A percentile compares a stretch with the other conserved stretches of the same genome.
Evolutionary conservation across 2,329 filamentous ascomycete genomes (phyloP).

Genomic region (Lachnum nothofagi): DNA sequence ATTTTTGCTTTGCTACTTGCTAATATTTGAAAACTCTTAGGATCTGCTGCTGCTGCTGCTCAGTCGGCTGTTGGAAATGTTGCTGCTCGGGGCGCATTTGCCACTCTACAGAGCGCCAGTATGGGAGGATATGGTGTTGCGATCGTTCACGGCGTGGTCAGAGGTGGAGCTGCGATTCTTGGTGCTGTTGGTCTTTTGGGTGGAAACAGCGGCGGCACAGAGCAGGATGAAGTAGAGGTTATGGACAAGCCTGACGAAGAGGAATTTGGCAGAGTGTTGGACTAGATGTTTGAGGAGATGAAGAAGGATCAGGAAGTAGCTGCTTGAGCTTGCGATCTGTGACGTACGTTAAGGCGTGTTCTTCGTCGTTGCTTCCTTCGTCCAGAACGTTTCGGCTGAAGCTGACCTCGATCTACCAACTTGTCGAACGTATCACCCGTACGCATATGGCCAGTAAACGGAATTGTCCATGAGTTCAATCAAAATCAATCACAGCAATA

Average conservation of each 20-base stretch:
- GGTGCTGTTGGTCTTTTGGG: not conserved
- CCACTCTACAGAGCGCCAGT: constrained; percentile 7
- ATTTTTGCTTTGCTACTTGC: not conserved
- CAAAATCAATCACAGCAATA: too few relatives aligned
- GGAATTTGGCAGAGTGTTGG: not conserved
- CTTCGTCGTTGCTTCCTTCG: too few relatives aligned
- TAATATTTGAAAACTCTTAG: not conserved
- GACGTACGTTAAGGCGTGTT: too few relatives aligned
- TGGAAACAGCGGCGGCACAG: not conserved
- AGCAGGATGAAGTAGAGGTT: not conserved
- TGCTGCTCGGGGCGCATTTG: constrained; percentile 3
- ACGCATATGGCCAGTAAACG: too few relatives aligned
- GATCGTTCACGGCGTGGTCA: not conserved
- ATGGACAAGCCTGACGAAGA: not conserved
- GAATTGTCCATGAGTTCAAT: too few relatives aligned
- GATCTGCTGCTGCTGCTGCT: not conserved
- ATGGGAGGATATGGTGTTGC: constrained; percentile 6
- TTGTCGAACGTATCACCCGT: too few relatives aligned
- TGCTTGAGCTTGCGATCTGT: too few relatives aligned
- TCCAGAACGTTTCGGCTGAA: too few relatives aligned
- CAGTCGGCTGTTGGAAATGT: constrained; percentile 3
- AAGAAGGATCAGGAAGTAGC: too few relatives aligned
- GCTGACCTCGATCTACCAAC: too few relatives aligned
- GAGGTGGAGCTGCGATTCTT: not conserved
- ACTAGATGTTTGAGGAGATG: not conserved